Evolutionary conservation across 2,329 filamentous ascomycete species (phyloP).

Genomic region (Mollisiaceae sp.): DNA sequence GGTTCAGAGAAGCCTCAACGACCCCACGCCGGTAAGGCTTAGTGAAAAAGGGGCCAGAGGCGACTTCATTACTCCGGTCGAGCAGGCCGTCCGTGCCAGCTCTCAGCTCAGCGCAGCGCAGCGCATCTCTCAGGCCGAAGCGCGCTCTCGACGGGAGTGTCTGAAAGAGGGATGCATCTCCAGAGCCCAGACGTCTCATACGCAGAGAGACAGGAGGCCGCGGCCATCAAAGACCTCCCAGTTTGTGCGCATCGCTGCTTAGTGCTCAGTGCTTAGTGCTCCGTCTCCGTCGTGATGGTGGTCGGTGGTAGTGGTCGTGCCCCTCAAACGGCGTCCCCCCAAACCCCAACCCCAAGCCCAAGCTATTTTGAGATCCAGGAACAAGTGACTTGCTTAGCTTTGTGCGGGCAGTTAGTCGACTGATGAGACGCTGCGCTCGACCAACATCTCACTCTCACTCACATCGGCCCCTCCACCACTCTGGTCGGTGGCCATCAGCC

Average conservation of each 20-base stretch:
- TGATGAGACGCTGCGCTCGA: neutral
- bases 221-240: too few species aligned
- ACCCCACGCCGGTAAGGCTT: constrained; percentile 10
- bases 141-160: neutral
- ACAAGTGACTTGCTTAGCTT: constrained; percentile 6
- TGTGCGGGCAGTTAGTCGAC: neutral
- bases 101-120: neutral
- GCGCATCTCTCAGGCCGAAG: neutral
- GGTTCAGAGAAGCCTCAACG: neutral
- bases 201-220: neutral
- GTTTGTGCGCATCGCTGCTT: too few species aligned
- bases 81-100: neutral
- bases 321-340: constrained; percentile 6
- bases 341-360: neutral
- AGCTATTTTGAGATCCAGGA: constrained; percentile 9
- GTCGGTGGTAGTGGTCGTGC: neutral
- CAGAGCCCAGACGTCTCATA: neutral
- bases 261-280: too few species aligned
- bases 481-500: neutral
- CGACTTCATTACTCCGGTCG: neutral
- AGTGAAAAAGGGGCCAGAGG: neutral
- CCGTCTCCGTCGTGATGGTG: too few species aligned
- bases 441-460: neutral
- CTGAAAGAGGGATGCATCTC: neutral
- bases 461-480: constrained; percentile 5